Percentiles rank a stretch among this genome's conserved stretches.
Evolutionary conservation across 2,329 filamentous ascomycete species (phyloP).

Genomic region (Penicillium rolfsii): DNA sequence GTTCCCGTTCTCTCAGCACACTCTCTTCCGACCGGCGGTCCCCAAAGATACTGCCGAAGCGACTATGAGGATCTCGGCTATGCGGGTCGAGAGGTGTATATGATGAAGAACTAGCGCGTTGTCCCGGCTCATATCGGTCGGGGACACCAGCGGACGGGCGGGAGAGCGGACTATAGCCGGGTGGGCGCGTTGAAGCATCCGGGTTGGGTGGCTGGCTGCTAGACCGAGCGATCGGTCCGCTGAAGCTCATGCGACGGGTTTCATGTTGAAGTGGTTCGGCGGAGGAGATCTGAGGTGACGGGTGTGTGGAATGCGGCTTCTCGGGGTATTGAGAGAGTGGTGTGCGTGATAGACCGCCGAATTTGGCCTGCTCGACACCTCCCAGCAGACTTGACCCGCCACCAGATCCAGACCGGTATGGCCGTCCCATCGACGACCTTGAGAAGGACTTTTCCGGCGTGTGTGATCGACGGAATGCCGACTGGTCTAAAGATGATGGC

Average conservation of each 20-base stretch:
- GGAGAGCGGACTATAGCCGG: conserved; percentile 42
- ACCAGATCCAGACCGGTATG: conserved; percentile 45
- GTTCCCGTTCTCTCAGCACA: conserved; percentile 16
- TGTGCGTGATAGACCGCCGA: conserved; percentile 36
- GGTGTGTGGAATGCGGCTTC: conserved; percentile 39
- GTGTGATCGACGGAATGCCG: conserved; percentile 67
- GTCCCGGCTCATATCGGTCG: conserved; percentile 31
- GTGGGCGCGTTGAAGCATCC: conserved; percentile 37
- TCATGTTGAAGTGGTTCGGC: conserved; percentile 41
- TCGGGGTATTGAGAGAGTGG: conserved; percentile 41
- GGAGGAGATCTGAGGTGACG: conserved; percentile 40
- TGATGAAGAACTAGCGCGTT: conserved; percentile 31
- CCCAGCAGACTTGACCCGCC: conserved; percentile 31
- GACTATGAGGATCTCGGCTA: conserved; percentile 26
- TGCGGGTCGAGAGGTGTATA: conserved; percentile 39
- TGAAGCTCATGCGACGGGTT: conserved; percentile 48
- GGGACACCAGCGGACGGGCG: conserved; percentile 32
- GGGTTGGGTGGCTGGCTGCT: conserved; percentile 47
- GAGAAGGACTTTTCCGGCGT: conserved; percentile 71
- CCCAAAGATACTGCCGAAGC: conserved; percentile 39
- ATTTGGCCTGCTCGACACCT: conserved; percentile 38
- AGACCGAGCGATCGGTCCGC: conserved; percentile 47
- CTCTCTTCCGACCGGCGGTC: conserved; percentile 44
- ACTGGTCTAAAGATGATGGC: conserved; percentile 61
- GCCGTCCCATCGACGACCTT: conserved; percentile 44